Conservation (phyloP, 2,329 filamentous ascomycete species). For the Sphaceloma murrayae region DNA sequence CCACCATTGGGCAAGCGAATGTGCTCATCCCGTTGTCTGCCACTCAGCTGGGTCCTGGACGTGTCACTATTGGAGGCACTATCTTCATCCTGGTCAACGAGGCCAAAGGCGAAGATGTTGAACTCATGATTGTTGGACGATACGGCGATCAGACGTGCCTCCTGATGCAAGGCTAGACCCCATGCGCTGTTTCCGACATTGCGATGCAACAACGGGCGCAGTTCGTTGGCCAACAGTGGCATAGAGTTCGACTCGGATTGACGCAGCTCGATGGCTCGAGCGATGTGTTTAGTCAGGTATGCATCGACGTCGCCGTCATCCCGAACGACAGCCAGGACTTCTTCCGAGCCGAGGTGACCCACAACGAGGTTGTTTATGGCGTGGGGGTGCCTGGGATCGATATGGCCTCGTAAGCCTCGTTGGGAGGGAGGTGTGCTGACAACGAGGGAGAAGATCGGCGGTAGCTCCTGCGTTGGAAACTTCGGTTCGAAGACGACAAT, state of each 20-base stretch:
- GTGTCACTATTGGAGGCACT: conserved; percentile 8
- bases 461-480: conserved; percentile 35
- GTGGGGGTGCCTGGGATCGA: conserved; percentile 34
- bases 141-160: conserved; percentile 77
- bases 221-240: conserved; percentile 34
- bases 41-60: neutral
- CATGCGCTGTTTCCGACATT: conserved; percentile 75
- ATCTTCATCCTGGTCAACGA: conserved; percentile 25
- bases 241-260: conserved; percentile 25
- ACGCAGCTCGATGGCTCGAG: conserved; percentile 27
- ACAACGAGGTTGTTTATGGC: conserved; percentile 38
- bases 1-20: conserved; percentile 26
- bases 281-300: conserved; percentile 31
- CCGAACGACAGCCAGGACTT: conserved; percentile 44
- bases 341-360: conserved; percentile 37
- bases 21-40: conserved; percentile 23
- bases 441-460: conserved; percentile 30
- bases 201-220: conserved; percentile 57
- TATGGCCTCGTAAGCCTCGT: conserved; percentile 25
- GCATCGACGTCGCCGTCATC: conserved; percentile 48
- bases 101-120: conserved; percentile 50
- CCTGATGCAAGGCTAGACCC: conserved; percentile 74
- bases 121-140: conserved; percentile 61
- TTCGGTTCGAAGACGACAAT: conserved; percentile 37
- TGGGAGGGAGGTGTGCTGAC: conserved; percentile 32